Percentiles rank a stretch among this genome's conserved stretches.
phyloP scores from a whole-genome alignment of 495 filamentous ascomycete genomes.

The Xylaria scruposa region DNA sequence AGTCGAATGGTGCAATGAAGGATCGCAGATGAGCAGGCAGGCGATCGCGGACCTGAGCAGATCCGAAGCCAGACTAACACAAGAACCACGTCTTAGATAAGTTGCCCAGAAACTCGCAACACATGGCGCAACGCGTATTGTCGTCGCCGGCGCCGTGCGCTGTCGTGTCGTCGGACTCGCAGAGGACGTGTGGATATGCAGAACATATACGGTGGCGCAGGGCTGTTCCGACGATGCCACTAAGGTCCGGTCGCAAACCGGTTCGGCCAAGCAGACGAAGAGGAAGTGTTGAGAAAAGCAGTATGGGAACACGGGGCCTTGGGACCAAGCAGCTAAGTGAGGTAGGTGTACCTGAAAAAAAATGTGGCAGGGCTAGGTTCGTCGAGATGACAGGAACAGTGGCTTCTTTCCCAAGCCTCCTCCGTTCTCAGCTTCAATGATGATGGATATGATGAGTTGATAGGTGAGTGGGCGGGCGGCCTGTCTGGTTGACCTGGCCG shows the following conservation, averaged over 20 bases:
- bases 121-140: constrained; percentile 35
- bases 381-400: constrained; percentile 20
- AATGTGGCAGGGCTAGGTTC: constrained; percentile 24
- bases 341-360: constrained; percentile 22
- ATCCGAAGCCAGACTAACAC: constrained; percentile 29
- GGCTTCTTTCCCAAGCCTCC: constrained; percentile 22
- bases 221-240: constrained; percentile 9
- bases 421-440: constrained; percentile 14
- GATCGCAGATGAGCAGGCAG: constrained; percentile 9
- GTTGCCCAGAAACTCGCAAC: constrained; percentile 32
- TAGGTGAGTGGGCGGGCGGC: constrained; percentile 16
- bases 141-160: constrained; percentile 26
- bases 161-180: constrained; percentile 24
- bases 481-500: constrained; percentile 14
- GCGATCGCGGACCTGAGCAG: constrained; percentile 20
- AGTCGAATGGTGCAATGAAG: not conserved
- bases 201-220: constrained; percentile 12
- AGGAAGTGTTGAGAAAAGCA: not conserved
- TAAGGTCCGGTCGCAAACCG: constrained; percentile 18
- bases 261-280: constrained; percentile 7
- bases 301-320: constrained; percentile 1
- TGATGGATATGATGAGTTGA: constrained; percentile 18
- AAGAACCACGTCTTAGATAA: constrained; percentile 36
- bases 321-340: constrained; percentile 11
- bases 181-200: constrained; percentile 5